phyloP scores from a whole-genome alignment of 768 basidiomycete species.

The Trametes punicea region DNA sequence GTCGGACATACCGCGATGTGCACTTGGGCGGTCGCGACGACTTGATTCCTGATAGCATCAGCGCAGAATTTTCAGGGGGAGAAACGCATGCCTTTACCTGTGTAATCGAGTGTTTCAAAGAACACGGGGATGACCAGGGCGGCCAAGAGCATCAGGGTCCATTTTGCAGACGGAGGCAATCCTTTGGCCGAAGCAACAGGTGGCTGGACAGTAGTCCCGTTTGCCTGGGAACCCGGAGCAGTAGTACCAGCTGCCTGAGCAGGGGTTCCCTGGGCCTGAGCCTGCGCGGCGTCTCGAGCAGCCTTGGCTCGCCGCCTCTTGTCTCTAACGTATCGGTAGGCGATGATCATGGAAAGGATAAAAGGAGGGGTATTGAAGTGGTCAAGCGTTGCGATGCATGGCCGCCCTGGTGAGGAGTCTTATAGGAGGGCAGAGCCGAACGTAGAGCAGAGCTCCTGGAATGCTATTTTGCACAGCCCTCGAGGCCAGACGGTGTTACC shows the following conservation, averaged over 20 bases:
- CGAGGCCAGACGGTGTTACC: not conserved
- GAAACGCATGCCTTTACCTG: too few species aligned
- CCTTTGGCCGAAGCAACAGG: not conserved
- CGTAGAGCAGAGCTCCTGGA: not conserved
- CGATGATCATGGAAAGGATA: constrained; percentile 1
- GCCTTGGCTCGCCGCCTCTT: constrained; percentile 11
- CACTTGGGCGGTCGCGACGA: constrained; percentile 51
- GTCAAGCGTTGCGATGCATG: not conserved
- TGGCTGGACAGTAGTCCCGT: not conserved
- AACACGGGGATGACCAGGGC: constrained; percentile 41
- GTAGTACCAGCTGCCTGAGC: not conserved
- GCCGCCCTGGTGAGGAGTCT: not conserved
- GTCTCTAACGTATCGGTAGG: constrained; percentile 14
- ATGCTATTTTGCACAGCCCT: not conserved
- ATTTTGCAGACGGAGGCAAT: not conserved
- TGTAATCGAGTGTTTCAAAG: constrained; percentile 40
- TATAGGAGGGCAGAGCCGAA: not conserved
- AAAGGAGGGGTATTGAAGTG: not conserved
- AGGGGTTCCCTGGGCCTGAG: not conserved
- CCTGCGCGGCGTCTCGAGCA: constrained; percentile 2
- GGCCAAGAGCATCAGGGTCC: constrained; percentile 27
- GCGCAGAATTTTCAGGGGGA: too few species aligned
- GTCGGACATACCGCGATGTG: constrained; percentile 42
- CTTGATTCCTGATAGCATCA: constrained; percentile 24
- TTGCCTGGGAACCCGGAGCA: not conserved